Percentiles rank a stretch among this genome's conserved stretches.
These are phyloP conservation scores for Grifola frondosa DNA, from an alignment of 1,284 basidiomycete genomes.

Conservation along the genomic window DNA sequence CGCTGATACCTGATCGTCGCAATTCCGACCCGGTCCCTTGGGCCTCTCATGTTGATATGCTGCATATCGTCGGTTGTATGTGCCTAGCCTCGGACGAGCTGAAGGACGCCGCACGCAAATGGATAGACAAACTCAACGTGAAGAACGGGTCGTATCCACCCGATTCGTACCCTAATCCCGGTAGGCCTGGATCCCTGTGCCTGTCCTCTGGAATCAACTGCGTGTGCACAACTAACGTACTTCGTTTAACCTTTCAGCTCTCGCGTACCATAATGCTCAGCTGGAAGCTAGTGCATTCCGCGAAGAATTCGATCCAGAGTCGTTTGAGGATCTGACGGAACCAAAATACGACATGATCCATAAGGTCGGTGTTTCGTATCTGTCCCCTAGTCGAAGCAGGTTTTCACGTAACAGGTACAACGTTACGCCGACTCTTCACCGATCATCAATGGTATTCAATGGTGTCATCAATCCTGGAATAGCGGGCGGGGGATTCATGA, in stretches of 20 bases:
- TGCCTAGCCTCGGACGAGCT: slow-evolving; percentile 65
- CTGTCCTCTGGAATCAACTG: slow-evolving; percentile 3
- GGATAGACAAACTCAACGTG: slow-evolving; percentile 79
- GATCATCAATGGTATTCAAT: no score
- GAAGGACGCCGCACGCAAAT: slow-evolving; percentile 65
- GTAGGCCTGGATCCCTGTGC: slow-evolving; percentile 43
- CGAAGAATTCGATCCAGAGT: slow-evolving; percentile 76
- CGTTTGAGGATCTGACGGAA: slow-evolving; percentile 77
- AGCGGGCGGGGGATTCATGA: slow-evolving; percentile 79
- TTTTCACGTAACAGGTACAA: slow-evolving; percentile 17
- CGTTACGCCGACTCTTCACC: slow-evolving; percentile 7
- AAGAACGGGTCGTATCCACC: slow-evolving; percentile 83
- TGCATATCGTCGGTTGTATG: background rate
- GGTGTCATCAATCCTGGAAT: slow-evolving; percentile 11
- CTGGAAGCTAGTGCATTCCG: slow-evolving; percentile 91
- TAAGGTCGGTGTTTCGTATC: slow-evolving; percentile 48
- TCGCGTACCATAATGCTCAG: slow-evolving; percentile 87
- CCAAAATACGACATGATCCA: slow-evolving; percentile 82
- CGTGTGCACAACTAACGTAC: slow-evolving; percentile 7
- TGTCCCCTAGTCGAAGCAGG: slow-evolving; percentile 2
- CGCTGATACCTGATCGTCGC: no score
- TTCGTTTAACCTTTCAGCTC: slow-evolving; percentile 9
- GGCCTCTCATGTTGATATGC: background rate
- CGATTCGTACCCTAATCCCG: slow-evolving; percentile 90
- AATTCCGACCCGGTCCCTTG: no score